Percentiles rank a stretch among this genome's conserved stretches.
Conservation (phyloP, 352 stramenopile genomes). For the Plasmopara viticola region DNA sequence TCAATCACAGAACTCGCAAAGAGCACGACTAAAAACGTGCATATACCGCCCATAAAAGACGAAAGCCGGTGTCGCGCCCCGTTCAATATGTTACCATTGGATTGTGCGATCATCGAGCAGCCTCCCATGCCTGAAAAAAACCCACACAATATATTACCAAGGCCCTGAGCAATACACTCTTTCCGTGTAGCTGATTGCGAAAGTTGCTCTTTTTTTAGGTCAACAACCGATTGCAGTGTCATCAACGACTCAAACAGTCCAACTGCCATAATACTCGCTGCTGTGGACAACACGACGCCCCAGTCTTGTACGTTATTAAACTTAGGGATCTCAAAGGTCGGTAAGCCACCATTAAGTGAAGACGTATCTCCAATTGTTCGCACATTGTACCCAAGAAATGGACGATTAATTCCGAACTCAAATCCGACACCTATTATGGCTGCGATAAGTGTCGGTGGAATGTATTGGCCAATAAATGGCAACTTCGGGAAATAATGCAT, state of each 20-base stretch:
- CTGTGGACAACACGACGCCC: constrained; percentile 76
- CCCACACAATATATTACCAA: constrained; percentile 89
- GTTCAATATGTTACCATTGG: constrained; percentile 86
- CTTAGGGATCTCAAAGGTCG: constrained; percentile 42
- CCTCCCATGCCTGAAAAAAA: constrained; percentile 91
- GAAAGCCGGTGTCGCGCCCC: constrained; percentile 67
- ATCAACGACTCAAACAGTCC: constrained; percentile 93
- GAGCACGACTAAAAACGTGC: constrained; percentile 70
- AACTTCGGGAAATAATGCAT: constrained; percentile 79
- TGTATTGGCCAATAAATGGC: constrained; percentile 48
- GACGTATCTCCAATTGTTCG: constrained; percentile 76
- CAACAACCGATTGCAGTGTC: constrained; percentile 91
- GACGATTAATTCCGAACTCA: constrained; percentile 83
- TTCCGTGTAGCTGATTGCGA: constrained; percentile 53
- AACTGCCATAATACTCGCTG: constrained; percentile 86
- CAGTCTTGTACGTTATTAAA: constrained; percentile 51
- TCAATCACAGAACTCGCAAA: constrained; percentile 80
- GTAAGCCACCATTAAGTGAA: constrained; percentile 40
- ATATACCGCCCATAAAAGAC: constrained; percentile 55
- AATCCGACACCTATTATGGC: constrained; percentile 71
- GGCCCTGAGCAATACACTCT: constrained; percentile 84
- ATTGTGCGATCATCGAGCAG: constrained; percentile 93
- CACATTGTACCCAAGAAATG: constrained; percentile 63
- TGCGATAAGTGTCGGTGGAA: constrained; percentile 79
- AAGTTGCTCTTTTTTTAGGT: constrained; percentile 74